Conservation (phyloP, 192 early-diverging fungal species). For the Coemansia sp. region DNA sequence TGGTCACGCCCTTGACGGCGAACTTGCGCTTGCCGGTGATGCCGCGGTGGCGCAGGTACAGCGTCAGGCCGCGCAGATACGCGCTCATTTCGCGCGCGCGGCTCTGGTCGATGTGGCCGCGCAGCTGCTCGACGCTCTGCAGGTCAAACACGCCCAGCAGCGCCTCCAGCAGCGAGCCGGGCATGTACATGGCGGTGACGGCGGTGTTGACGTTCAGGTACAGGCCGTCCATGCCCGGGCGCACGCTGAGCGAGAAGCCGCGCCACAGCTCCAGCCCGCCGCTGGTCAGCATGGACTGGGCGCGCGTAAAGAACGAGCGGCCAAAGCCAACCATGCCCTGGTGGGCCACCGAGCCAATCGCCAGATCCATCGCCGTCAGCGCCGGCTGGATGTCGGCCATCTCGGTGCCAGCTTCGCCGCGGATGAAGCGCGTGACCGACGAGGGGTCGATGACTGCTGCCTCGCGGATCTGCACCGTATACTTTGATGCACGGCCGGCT, state of each 20-base stretch:
- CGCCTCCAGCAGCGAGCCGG: conserved; percentile 70
- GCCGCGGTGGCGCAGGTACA: conserved; percentile 60
- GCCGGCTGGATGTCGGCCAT: conserved; percentile 42
- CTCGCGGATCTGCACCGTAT: conserved; percentile 58
- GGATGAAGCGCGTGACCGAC: conserved; percentile 28
- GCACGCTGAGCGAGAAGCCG: conserved; percentile 87
- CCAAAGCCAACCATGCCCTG: conserved; percentile 75
- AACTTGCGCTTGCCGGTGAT: conserved; percentile 69
- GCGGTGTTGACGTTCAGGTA: conserved; percentile 73
- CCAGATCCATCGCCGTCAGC: conserved; percentile 74
- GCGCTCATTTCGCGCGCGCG: conserved; percentile 18
- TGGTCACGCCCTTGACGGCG: conserved; percentile 68
- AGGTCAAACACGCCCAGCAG: conserved; percentile 64
- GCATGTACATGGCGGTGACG: conserved; percentile 67
- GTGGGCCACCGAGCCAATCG: conserved; percentile 83
- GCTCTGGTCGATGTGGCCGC: conserved; percentile 10
- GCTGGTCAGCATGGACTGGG: conserved; percentile 47
- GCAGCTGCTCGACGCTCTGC: conserved; percentile 54
- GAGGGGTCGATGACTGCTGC: conserved; percentile 61
- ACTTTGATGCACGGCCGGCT: conserved; percentile 54
- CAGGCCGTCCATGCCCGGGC: conserved; percentile 72
- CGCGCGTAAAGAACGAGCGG: conserved; percentile 89
- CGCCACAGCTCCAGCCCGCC: conserved; percentile 90
- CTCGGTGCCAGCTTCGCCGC: conserved; percentile 12
- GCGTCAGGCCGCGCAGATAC: conserved; percentile 55